Conservation (phyloP, 2,329 filamentous ascomycete genomes). For the Paecilomyces formosus region DNA sequence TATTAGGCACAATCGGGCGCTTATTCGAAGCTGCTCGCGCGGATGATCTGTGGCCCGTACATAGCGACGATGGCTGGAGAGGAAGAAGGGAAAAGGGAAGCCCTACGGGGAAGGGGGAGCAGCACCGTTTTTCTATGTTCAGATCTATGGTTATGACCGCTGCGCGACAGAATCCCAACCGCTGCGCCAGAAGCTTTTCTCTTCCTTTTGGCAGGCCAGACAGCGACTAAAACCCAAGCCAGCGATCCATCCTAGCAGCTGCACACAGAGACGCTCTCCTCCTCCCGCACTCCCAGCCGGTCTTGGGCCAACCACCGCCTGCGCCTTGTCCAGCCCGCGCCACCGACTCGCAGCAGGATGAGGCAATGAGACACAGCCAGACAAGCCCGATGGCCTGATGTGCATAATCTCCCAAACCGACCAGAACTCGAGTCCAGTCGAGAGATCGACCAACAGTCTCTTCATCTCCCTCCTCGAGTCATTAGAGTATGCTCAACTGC, state of each 20-base stretch:
- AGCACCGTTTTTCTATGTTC: not conserved
- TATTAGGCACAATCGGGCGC: not conserved
- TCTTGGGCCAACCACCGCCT: not conserved
- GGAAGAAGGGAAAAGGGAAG: not conserved
- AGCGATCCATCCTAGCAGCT: not conserved
- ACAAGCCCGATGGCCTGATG: not conserved
- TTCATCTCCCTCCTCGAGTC: too few species aligned
- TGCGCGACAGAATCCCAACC: too few species aligned
- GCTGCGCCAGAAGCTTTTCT: not conserved
- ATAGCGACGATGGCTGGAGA: not conserved
- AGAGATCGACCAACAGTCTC: too few species aligned
- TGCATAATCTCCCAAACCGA: too few species aligned
- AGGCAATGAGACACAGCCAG: slow-evolving; percentile 1
- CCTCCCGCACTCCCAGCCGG: not conserved
- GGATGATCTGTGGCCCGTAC: not conserved
- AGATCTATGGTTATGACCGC: too few species aligned
- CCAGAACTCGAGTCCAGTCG: not conserved
- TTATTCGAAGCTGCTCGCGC: not conserved
- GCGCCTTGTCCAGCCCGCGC: not conserved
- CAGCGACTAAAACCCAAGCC: too few species aligned
- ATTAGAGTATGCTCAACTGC: too few species aligned
- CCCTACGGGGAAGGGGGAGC: not conserved
- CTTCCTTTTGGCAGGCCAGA: not conserved
- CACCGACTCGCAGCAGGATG: not conserved
- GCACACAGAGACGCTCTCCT: not conserved